phyloP scores from a whole-genome alignment of 2,329 filamentous ascomycete species.

The Thelonectria blattea region DNA sequence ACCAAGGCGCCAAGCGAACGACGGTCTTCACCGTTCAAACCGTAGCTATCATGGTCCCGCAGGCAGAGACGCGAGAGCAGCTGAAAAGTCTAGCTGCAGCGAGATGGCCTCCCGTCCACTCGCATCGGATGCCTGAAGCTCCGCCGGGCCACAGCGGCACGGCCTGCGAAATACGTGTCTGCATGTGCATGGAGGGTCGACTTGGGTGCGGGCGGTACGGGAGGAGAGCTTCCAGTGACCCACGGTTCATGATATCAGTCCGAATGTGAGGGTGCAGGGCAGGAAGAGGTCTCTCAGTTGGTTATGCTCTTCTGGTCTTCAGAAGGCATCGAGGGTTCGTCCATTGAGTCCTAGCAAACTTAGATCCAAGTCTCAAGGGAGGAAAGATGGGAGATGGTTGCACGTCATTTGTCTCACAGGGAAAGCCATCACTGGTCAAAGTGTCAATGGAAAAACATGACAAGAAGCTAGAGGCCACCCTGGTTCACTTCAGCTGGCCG shows the following conservation, averaged over 20 bases:
- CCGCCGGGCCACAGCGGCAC: neutral
- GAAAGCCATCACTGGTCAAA: neutral
- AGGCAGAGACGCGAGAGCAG: neutral
- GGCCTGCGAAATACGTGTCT: conserved; percentile 9
- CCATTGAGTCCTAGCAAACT: no score
- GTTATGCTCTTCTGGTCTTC: neutral
- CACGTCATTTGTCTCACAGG: neutral
- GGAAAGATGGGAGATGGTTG: neutral
- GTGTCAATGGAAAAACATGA: neutral
- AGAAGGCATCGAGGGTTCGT: neutral
- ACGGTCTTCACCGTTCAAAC: neutral
- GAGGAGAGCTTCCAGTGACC: neutral
- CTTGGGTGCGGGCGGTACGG: neutral
- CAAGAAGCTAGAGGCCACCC: neutral
- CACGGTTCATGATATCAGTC: conserved; percentile 15
- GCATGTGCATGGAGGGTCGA: neutral
- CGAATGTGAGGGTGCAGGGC: neutral
- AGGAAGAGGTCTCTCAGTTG: neutral
- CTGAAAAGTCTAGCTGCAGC: neutral
- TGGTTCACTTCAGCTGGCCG: conserved; percentile 15
- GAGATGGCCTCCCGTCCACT: neutral
- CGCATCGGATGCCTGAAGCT: neutral
- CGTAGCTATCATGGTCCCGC: no score
- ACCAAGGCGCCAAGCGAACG: no score
- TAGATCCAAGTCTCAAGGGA: neutral